Conservation (phyloP, 202 grass and related monocot species). For the Zoysia matrella region DNA sequence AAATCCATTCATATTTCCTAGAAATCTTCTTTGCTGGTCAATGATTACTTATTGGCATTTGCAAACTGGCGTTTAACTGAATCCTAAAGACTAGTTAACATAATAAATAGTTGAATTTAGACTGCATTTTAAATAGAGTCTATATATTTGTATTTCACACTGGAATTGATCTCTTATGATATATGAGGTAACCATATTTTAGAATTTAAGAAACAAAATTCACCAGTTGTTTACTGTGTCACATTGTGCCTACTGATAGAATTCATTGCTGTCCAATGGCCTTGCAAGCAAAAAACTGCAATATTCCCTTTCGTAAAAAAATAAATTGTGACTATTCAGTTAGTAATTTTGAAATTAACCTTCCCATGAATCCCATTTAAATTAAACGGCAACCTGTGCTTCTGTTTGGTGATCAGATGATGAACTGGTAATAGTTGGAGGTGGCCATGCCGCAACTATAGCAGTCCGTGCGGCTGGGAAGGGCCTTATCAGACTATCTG, state of each 20-base stretch:
- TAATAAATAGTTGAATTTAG: not conserved
- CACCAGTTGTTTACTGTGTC: not conserved
- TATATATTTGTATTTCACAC: not conserved
- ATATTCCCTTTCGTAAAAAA: not conserved
- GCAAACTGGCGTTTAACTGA: conserved; percentile 14
- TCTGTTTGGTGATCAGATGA: conserved; percentile 49
- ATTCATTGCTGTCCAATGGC: conserved; percentile 9
- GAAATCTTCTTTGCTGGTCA: not conserved
- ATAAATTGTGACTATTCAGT: not conserved
- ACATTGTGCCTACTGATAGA: not conserved
- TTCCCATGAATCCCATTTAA: conserved; percentile 2
- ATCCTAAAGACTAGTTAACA: not conserved
- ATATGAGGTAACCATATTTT: not conserved
- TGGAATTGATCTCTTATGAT: conserved; percentile 17
- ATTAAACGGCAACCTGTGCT: conserved; percentile 11
- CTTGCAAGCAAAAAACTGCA: not conserved
- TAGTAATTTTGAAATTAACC: conserved; percentile 4
- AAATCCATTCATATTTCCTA: conserved; percentile 5
- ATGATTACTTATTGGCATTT: conserved; percentile 8
- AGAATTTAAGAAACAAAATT: not conserved
- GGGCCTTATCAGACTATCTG: conserved; percentile 73
- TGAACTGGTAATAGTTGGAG: conserved; percentile 81
- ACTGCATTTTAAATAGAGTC: not conserved
- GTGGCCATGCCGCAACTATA: conserved; percentile 93
- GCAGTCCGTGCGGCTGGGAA: conserved; percentile 78